Evolutionary conservation across 257 asterid genomes (phyloP).

Genomic region (Solanum paucissectum): DNA sequence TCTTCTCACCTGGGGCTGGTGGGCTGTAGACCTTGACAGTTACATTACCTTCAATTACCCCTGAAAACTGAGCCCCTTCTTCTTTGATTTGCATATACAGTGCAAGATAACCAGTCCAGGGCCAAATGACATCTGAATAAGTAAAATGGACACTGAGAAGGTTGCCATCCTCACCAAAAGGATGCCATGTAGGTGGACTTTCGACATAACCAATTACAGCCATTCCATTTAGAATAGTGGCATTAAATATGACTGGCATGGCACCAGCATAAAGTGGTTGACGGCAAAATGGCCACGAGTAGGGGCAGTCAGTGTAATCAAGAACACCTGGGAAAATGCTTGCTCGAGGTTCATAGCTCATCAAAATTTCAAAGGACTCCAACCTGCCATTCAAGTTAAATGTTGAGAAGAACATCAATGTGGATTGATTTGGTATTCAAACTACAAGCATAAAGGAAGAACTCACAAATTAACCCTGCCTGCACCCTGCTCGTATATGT

Average conservation of each 20-base stretch:
- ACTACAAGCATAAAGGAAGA: slow-evolving; percentile 10
- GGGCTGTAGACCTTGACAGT: slow-evolving; percentile 74
- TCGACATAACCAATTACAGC: slow-evolving; percentile 78
- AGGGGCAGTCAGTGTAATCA: slow-evolving; percentile 89
- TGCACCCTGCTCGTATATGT: slow-evolving; percentile 99
- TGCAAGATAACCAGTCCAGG: slow-evolving; percentile 97
- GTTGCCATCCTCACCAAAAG: slow-evolving; percentile 75
- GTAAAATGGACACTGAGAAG: slow-evolving; percentile 82
- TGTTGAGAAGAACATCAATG: not conserved
- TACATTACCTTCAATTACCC: slow-evolving; percentile 86
- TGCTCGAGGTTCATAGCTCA: slow-evolving; percentile 88
- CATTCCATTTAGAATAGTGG: slow-evolving; percentile 96
- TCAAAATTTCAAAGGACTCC: slow-evolving; percentile 77
- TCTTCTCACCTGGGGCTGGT: slow-evolving; percentile 54
- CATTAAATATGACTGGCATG: slow-evolving; percentile 90
- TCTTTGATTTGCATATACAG: slow-evolving; percentile 96
- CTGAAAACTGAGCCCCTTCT: slow-evolving; percentile 81
- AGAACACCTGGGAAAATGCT: slow-evolving; percentile 94
- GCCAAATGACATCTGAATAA: slow-evolving; percentile 91
- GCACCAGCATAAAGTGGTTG: slow-evolving; percentile 97
- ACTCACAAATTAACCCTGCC: slow-evolving; percentile 99
- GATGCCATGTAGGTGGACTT: slow-evolving; percentile 86
- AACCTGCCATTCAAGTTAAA: slow-evolving; percentile 46
- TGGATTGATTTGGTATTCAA: not conserved
- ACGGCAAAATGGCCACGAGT: slow-evolving; percentile 98